Evolutionary conservation across 1,139 yeast species (phyloP), one percentile per base, ranked within the genome.

Genomic region (Geotrichum cucujoidarum): DNA sequence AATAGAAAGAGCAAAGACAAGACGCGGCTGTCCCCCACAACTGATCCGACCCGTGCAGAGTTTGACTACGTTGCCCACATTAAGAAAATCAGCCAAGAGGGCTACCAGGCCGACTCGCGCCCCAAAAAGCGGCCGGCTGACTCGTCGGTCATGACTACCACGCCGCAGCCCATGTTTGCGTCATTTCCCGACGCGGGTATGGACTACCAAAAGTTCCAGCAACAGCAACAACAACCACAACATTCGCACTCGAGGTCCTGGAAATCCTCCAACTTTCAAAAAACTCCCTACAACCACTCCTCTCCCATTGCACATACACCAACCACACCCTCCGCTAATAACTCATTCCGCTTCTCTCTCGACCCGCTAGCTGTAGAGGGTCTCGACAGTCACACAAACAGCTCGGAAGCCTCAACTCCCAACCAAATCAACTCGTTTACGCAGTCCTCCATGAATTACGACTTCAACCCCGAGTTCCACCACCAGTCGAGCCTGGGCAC

Each of bases 41-140:
- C 38, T 17, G 49, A 45, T 29, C 49, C 45, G 11, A 32, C 48
- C 1, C 27, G 39, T 2, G 39, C 48, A 3, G 51, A 43, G 43
- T 81, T 81, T 57, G 84, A 81, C 61, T 81, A 81, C 57, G 78
- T 80, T 17, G 83, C 84, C 14, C 87, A 81, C 59, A 80, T 81
- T 31, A 74, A 78, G 55, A 74, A 72, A 53, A 75, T 80, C 62
- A 80, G 81, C 25, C 74, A 72, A 55, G 71, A 70, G 44, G 70
- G 64, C 25, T 50, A 55, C 24, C 41, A 39, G 17, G 14, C 14
- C 13, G 46, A 47, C 31, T 40, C 17, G 6, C 43, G 45, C 17
- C 27, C 44, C 7, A 45, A 40, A 36, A 45, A 45, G 27, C 33
- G 49, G 10, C 40, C 49, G 2, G 49, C 45, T 4, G 49, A 45